These are phyloP conservation scores for Neurospora sp. DNA, from an alignment of 495 filamentous ascomycete species.

Conservation along the genomic window DNA sequence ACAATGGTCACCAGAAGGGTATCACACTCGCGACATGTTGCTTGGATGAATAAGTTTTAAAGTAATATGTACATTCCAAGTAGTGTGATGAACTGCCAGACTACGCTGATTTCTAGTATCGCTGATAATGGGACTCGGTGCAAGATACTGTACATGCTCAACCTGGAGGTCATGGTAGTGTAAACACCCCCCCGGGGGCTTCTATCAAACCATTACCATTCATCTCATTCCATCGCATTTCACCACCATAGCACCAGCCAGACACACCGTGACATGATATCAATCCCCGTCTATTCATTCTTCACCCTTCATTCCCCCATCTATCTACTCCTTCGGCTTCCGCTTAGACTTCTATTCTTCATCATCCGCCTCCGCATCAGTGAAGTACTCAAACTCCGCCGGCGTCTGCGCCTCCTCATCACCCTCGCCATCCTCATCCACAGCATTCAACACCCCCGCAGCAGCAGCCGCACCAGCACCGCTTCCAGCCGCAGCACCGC, in stretches of 20 bases:
- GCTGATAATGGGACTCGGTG: background rate
- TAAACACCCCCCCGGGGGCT: background rate
- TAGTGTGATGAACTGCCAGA: background rate
- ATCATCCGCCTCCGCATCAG: conserved; percentile 58
- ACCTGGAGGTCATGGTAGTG: background rate
- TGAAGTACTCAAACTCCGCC: conserved; percentile 76
- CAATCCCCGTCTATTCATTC: background rate
- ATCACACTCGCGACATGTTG: background rate
- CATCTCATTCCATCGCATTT: no score
- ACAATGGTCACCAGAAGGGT: background rate
- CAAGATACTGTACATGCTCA: background rate
- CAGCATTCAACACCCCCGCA: conserved; percentile 68
- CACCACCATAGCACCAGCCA: background rate
- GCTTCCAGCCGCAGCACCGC: conserved; percentile 5
- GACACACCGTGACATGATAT: background rate
- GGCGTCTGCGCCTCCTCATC: conserved; percentile 74
- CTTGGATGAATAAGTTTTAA: background rate
- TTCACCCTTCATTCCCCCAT: background rate
- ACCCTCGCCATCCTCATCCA: conserved; percentile 79
- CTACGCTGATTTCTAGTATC: background rate
- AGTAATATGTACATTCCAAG: background rate
- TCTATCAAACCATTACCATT: background rate
- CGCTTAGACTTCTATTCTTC: conserved; percentile 11
- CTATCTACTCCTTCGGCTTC: background rate
- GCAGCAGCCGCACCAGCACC: conserved; percentile 58